Percentiles rank a stretch among this genome's conserved stretches.
Conservation (phyloP, 352 stramenopile genomes). For the Globisporangium heterothallicum region DNA sequence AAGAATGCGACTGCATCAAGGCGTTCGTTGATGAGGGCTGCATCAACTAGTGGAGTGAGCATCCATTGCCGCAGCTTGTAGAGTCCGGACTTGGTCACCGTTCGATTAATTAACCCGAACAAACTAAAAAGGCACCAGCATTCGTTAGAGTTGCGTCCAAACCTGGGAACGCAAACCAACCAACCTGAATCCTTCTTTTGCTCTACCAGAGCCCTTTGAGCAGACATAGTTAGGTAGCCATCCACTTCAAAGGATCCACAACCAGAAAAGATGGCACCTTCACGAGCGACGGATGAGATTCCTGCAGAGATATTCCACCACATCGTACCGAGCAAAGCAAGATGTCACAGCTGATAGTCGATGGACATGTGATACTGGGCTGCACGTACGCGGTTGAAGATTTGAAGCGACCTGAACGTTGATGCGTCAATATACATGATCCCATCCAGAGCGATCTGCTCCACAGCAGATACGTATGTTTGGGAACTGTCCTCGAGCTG, state of each 20-base stretch:
- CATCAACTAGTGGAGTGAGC: constrained; percentile 58
- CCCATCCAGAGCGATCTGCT: constrained; percentile 62
- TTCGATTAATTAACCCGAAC: constrained; percentile 75
- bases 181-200: constrained; percentile 85
- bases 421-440: constrained; percentile 79
- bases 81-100: constrained; percentile 60
- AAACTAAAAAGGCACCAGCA: constrained; percentile 33
- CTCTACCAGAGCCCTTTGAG: constrained; percentile 49
- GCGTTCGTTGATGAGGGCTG: constrained; percentile 41
- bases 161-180: not conserved
- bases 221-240: not conserved
- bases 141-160: not conserved
- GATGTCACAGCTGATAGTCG: too few relatives aligned
- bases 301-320: constrained; percentile 25
- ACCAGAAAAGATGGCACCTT: constrained; percentile 31
- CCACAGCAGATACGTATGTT: constrained; percentile 52
- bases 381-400: constrained; percentile 65
- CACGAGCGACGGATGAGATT: constrained; percentile 70
- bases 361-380: too few relatives aligned
- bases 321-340: not conserved
- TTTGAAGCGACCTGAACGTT: constrained; percentile 71
- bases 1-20: constrained; percentile 63
- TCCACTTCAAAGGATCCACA: not conserved
- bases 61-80: constrained; percentile 72
- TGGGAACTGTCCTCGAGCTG: constrained; percentile 58